phyloP scores from a whole-genome alignment of 225 moss, liverwort and hornwort species.

The Ulota crispa region DNA sequence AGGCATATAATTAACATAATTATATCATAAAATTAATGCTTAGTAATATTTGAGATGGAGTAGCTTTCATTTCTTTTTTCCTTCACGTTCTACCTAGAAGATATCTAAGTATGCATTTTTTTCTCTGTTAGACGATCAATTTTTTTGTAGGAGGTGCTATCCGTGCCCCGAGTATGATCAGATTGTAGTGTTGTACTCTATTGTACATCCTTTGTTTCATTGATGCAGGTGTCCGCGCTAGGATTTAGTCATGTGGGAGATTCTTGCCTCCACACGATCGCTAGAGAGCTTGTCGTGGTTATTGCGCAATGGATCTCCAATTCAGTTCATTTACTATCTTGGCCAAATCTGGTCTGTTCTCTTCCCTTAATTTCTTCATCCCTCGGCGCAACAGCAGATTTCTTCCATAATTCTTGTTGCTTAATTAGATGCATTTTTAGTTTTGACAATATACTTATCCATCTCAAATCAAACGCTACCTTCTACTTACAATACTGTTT shows the following conservation, averaged over 20 bases:
- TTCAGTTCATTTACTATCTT: constrained; percentile 75
- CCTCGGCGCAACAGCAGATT: background rate
- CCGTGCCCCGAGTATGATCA: background rate
- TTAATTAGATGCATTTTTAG: background rate
- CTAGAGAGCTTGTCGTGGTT: constrained; percentile 58
- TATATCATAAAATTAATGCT: background rate
- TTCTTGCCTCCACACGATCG: constrained; percentile 33
- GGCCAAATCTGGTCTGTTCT: constrained; percentile 79
- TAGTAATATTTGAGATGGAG: background rate
- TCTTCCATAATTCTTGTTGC: background rate
- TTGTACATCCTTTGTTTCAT: constrained; percentile 5
- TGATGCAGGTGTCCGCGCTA: constrained; percentile 81
- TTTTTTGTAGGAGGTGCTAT: background rate
- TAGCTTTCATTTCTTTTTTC: background rate
- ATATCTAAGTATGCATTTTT: background rate
- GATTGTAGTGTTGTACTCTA: background rate
- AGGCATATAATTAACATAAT: background rate
- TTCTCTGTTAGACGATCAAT: background rate
- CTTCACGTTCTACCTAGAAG: background rate
- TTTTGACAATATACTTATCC: background rate
- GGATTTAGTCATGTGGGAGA: constrained; percentile 58
- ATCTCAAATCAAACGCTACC: constrained; percentile 4
- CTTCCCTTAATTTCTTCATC: constrained; percentile 1
- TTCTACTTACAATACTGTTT: background rate
- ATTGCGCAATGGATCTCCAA: constrained; percentile 83